Base-by-base conservation (phyloP, 2,329 filamentous ascomycete genomes). In the Plenodomus lindquistii region DNA sequence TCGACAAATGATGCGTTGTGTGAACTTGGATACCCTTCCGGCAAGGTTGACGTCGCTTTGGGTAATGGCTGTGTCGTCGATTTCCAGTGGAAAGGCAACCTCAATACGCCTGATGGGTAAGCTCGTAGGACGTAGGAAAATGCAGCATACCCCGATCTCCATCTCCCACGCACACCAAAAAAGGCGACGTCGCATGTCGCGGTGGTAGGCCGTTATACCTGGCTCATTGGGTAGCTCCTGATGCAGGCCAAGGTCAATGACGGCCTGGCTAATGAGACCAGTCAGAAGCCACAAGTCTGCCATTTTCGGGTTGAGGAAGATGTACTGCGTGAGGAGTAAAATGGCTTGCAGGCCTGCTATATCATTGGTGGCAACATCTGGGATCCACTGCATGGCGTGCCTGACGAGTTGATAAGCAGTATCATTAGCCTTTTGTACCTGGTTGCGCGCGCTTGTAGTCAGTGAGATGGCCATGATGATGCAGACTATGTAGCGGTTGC, bases 101-200 rank as follows among this genome's bases (percentile, higher is more conserved):
- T 68, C 61, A 34, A 67, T 67, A 11, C 47, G 50, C 22, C 60
- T 58, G 29, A 65, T 65, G 8, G 67, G 66, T n/a, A 72, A 46
- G 35, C 59, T 67, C 9, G 64, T 62, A 2, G 66, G 67, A 4
- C 65, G 63, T 10, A 66, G 37, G 19, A 71, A 71, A 36, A 68
- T 67, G 20, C 60, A 66, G 37, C 67, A 70, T 1, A 71, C 69
- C 7, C 66, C 66, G 15, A 69, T 65, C 42, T 72, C 69, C 69
- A 71, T 71, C 37, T 72, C 69, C 67, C 67, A 72, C 13, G 67
- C 67, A 37, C 63, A 67, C 69, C 69, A 72, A 20, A 72, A 72
- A 34, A 72, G 42, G 15, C 69, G 66, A 20, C 69, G 61, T n/a
- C 69, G 58, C 67, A 70, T 70, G 38, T 72, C 69, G n/a, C 69